Percentiles rank a stretch among this genome's conserved stretches.
phyloP scores from a whole-genome alignment of 352 stramenopile genomes.

The Globisporangium canariense region DNA sequence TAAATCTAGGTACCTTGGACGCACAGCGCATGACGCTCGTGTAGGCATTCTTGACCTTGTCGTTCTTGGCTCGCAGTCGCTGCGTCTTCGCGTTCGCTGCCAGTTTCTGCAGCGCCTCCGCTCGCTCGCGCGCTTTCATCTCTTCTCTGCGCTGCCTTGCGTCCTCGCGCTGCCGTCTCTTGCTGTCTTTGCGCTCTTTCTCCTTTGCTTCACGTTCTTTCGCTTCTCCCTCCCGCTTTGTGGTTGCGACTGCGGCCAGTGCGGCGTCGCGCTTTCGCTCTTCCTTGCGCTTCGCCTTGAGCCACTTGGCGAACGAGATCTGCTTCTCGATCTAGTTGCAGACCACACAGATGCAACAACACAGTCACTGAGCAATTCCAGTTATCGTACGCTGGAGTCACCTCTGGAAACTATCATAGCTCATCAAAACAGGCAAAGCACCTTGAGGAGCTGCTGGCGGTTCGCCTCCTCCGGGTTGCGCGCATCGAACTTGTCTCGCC shows the following conservation, averaged over 20 bases:
- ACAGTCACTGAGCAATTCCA: background rate
- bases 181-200: conserved; percentile 19
- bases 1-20: background rate
- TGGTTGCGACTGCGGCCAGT: background rate
- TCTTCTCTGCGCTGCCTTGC: conserved; percentile 7
- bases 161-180: conserved; percentile 16
- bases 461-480: conserved; percentile 36
- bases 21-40: conserved; percentile 9
- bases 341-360: background rate
- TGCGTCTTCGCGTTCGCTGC: conserved; percentile 2
- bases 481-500: conserved; percentile 51
- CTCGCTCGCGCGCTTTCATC: background rate
- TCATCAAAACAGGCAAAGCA: conserved; percentile 2
- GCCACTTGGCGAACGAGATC: conserved; percentile 44
- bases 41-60: conserved; percentile 11
- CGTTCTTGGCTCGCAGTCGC: background rate
- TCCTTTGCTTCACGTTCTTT: conserved; percentile 7
- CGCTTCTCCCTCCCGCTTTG: conserved; percentile 21
- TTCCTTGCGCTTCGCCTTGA: conserved; percentile 28
- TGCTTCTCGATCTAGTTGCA: conserved; percentile 35
- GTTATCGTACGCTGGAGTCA: too few species aligned
- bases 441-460: conserved; percentile 49
- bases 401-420: too few species aligned
- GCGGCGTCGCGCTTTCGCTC: background rate
- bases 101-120: conserved; percentile 2